phyloP scores from a whole-genome alignment of 2,329 filamentous ascomycete genomes.

The Sporothrix protearum region DNA sequence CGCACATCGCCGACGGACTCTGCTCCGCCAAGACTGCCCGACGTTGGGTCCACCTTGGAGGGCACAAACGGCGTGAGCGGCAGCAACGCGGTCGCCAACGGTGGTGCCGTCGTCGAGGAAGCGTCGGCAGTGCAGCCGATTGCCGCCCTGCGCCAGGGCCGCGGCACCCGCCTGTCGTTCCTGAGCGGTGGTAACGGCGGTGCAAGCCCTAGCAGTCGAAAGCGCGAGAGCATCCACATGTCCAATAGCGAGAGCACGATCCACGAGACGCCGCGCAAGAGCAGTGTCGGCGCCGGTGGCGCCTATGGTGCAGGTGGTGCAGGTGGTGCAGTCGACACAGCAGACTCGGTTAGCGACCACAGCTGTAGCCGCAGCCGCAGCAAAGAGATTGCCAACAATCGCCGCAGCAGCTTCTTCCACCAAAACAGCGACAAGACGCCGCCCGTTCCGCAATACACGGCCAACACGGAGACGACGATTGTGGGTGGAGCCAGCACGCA shows the following conservation, averaged over 20 bases:
- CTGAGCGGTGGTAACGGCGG: slow-evolving; percentile 47
- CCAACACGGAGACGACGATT: neutral
- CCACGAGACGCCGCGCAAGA: slow-evolving; percentile 21
- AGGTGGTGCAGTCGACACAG: slow-evolving; percentile 28
- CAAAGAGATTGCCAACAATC: slow-evolving; percentile 35
- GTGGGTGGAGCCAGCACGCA: neutral
- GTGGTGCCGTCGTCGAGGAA: slow-evolving; percentile 40
- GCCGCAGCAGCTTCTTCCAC: slow-evolving; percentile 48
- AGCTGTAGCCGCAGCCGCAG: slow-evolving; percentile 28
- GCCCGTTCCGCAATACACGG: slow-evolving; percentile 5
- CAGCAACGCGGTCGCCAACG: slow-evolving; percentile 21
- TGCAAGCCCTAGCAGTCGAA: slow-evolving; percentile 29
- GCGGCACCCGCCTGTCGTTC: slow-evolving; percentile 56
- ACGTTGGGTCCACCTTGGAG: slow-evolving; percentile 37
- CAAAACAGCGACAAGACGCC: slow-evolving; percentile 17
- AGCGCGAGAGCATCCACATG: slow-evolving; percentile 26
- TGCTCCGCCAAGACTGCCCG: slow-evolving; percentile 33
- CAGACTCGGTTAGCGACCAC: slow-evolving; percentile 33
- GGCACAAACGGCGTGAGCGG: slow-evolving; percentile 28
- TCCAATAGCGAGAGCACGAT: slow-evolving; percentile 20
- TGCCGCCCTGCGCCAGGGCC: slow-evolving; percentile 45
- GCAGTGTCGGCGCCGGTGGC: slow-evolving; percentile 23
- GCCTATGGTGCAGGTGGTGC: too few species aligned
- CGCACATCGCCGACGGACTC: slow-evolving; percentile 46
- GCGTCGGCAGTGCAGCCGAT: slow-evolving; percentile 50